Evolutionary conservation across 305 asterid species (phyloP).

Genomic region (Rubia tinctorum): DNA sequence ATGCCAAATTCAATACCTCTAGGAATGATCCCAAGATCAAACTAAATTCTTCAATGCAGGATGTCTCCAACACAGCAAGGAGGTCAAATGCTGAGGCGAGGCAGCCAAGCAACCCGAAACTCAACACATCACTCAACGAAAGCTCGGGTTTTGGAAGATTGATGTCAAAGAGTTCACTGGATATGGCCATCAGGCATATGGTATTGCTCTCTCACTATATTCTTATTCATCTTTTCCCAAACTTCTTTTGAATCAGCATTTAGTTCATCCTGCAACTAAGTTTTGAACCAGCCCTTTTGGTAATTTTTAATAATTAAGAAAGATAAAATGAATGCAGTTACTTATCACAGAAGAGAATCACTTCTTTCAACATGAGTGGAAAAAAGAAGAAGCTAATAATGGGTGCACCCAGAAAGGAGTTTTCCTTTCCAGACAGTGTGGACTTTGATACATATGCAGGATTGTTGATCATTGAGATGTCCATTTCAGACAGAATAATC

Average conservation of each 20-base stretch:
- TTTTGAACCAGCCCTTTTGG: neutral
- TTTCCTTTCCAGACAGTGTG: conserved; percentile 5
- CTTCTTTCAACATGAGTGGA: neutral
- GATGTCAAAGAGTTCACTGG: conserved; percentile 48
- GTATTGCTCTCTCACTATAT: neutral
- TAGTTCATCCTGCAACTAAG: too few relatives aligned
- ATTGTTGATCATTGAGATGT: neutral
- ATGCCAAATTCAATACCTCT: neutral
- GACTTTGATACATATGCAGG: neutral
- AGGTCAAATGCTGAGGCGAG: conserved; percentile 22
- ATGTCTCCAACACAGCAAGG: conserved; percentile 8
- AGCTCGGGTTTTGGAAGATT: conserved; percentile 43
- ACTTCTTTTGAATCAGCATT: neutral
- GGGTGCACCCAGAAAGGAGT: neutral
- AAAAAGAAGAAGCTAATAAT: neutral
- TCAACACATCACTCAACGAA: conserved; percentile 41
- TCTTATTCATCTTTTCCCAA: neutral
- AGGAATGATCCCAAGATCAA: neutral
- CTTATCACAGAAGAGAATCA: neutral
- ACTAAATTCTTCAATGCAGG: neutral
- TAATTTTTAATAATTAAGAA: neutral
- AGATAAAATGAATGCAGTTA: neutral
- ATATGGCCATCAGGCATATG: conserved; percentile 31
- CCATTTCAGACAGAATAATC: conserved; percentile 8
- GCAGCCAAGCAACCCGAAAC: conserved; percentile 24